phyloP scores from a whole-genome alignment of 176 grass and related monocot genomes.

The Themeda triandra region DNA sequence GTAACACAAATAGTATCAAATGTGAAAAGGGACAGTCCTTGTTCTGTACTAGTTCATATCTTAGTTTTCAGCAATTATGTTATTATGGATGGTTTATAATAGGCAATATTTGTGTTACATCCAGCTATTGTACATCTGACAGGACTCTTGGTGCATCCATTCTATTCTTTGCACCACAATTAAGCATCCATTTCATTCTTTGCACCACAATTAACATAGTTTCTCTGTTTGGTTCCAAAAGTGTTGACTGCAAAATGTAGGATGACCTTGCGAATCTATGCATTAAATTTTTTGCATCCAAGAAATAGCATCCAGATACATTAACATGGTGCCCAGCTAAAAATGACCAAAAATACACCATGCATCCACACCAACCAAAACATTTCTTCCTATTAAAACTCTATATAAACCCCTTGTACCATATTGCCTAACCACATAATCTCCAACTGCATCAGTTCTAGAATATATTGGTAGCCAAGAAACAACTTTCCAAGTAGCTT shows the following conservation, averaged over 20 bases:
- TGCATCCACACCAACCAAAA: background rate
- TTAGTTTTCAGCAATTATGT: background rate
- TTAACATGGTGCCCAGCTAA: background rate
- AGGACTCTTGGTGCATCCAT: background rate
- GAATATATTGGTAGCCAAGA: background rate
- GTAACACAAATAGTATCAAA: background rate
- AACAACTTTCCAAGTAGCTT: background rate
- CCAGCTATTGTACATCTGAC: background rate
- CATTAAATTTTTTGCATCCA: background rate
- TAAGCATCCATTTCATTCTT: too few relatives aligned
- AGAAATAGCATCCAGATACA: background rate
- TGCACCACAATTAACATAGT: background rate
- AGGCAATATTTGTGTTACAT: background rate
- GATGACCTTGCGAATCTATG: background rate
- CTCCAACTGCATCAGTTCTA: background rate
- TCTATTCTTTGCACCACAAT: background rate
- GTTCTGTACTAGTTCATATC: background rate
- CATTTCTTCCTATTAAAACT: background rate
- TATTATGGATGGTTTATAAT: background rate
- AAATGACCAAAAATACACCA: background rate
- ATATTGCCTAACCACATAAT: background rate
- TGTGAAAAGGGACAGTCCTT: too few relatives aligned
- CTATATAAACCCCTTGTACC: background rate
- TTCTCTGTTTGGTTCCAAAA: background rate
- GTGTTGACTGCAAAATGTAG: background rate